A percentile compares a stretch with the other conserved stretches of the same genome.
phyloP scores from a whole-genome alignment of 108 stramenopile genomes.

The Aurantiochytrium sp. region DNA sequence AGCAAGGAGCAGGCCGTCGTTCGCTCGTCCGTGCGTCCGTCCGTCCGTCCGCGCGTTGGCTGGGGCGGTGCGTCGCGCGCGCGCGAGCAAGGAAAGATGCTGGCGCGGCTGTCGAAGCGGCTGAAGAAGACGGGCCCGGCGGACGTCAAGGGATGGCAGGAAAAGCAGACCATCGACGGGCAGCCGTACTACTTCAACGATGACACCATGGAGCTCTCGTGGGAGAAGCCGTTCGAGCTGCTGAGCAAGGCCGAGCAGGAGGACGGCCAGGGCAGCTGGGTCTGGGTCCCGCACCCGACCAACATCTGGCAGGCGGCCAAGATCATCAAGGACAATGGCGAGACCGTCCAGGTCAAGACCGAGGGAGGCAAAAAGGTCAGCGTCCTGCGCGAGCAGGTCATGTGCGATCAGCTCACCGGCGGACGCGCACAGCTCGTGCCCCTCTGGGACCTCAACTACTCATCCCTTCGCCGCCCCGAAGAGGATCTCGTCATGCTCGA shows the following conservation, averaged over 20 bases:
- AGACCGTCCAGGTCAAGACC: neutral
- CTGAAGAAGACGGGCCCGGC: neutral
- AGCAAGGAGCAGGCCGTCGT: too few species aligned
- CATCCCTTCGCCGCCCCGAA: constrained; percentile 23
- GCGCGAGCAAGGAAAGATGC: neutral
- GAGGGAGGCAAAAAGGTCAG: neutral
- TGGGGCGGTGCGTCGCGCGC: too few species aligned
- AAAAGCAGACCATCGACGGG: constrained; percentile 40
- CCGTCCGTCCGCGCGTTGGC: too few species aligned
- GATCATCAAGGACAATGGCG: neutral
- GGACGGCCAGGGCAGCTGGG: neutral
- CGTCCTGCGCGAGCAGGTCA: neutral
- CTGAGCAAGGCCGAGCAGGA: constrained; percentile 26
- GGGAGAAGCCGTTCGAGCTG: constrained; percentile 43
- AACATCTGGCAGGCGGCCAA: neutral
- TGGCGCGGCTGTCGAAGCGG: neutral
- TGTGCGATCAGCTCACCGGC: neutral
- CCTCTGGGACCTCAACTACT: constrained; percentile 22
- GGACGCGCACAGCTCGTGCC: neutral
- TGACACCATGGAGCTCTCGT: constrained; percentile 32
- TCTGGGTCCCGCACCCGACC: neutral
- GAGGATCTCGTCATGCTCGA: constrained; percentile 42
- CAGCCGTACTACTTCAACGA: constrained; percentile 42
- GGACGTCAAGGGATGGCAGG: constrained; percentile 26
- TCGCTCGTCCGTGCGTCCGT: too few species aligned